phyloP scores from a whole-genome alignment of 1,139 yeast genomes.

The Suhomyces bokatorum region DNA sequence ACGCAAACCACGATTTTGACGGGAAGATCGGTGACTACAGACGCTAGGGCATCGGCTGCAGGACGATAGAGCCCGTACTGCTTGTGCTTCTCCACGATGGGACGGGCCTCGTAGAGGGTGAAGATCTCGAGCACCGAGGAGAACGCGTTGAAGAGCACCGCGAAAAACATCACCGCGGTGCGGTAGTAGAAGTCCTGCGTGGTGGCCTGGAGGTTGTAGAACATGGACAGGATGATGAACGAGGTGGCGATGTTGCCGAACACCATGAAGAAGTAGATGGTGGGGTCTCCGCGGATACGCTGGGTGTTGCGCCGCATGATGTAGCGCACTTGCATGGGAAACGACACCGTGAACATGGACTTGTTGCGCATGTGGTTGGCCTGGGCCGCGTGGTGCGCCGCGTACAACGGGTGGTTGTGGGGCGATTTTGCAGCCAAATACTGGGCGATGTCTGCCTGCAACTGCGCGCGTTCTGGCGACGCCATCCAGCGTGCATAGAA shows the following conservation, averaged over 20 bases:
- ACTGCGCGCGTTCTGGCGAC: constrained; percentile 50
- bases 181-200: constrained; percentile 60
- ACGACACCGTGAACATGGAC: constrained; percentile 69
- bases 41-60: constrained; percentile 73
- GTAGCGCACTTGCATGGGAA: constrained; percentile 61
- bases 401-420: constrained; percentile 31
- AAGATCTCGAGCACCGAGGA: constrained; percentile 72
- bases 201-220: constrained; percentile 54
- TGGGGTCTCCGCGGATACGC: constrained; percentile 66
- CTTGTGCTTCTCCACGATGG: constrained; percentile 78
- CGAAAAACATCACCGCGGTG: constrained; percentile 73
- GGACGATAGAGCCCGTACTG: constrained; percentile 75
- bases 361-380: constrained; percentile 52
- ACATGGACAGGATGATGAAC: constrained; percentile 70
- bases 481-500: constrained; percentile 64
- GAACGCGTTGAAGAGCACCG: constrained; percentile 75
- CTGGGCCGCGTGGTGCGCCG: constrained; percentile 59
- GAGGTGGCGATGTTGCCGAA: constrained; percentile 71
- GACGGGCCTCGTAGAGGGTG: constrained; percentile 66
- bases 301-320: constrained; percentile 61
- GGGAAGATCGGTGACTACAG: constrained; percentile 68
- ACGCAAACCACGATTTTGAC: constrained; percentile 55
- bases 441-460: constrained; percentile 33
- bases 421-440: constrained; percentile 24
- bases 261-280: constrained; percentile 59